Base-by-base conservation (phyloP, 805 yeast species). In the Spathaspora gorwiae region DNA sequence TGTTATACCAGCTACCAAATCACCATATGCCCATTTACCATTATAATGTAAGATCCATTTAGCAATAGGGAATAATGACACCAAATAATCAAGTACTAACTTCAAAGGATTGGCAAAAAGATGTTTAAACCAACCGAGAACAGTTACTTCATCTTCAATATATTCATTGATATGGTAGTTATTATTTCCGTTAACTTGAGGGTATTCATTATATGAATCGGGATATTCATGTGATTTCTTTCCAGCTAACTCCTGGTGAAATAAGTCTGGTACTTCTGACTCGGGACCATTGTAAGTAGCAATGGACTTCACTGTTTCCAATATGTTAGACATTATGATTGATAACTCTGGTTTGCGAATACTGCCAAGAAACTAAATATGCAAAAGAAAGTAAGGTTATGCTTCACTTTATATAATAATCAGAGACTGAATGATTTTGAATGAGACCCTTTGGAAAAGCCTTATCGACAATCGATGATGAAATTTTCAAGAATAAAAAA, bases 41-140 rank as follows among this genome's bases (percentile, higher is more conserved):
- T 90, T 90, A 67, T 90, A 90, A 59, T 88, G 87, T 46, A 83
- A 77, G 39, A 90, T 79, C 97, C 97, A 90, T n/a, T 73, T 68
- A 9, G 80, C 62, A 33, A 90, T 81, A 2, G 97, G 97, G 61
- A 90, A 87, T 26, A 89, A 60, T 1, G 90, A 83, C 9, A 65
- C 48, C 2, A 83, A 42, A 56, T 90, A 90, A 15, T 67, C 42
- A 11, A 56, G 54, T n/a, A 70, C 55, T 37, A 65, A 65, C 6
- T 53, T 54, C 1, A 65, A 51, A 1, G 85, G 86, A 44, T 70
- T 50, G 26, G 52, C 52, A 12, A 69, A 53, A 2, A 62, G 44
- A 8, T 54, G 42, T 45, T 55, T 52, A 6, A 57, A 60, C 60
- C 65, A 72, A 40, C 60, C 68, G 8, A 59, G 36, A 1, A 65